Evolutionary conservation across 2,329 filamentous ascomycete species (phyloP), one percentile per base, ranked within the genome.

Genomic region (Fonsecaea erecta): DNA sequence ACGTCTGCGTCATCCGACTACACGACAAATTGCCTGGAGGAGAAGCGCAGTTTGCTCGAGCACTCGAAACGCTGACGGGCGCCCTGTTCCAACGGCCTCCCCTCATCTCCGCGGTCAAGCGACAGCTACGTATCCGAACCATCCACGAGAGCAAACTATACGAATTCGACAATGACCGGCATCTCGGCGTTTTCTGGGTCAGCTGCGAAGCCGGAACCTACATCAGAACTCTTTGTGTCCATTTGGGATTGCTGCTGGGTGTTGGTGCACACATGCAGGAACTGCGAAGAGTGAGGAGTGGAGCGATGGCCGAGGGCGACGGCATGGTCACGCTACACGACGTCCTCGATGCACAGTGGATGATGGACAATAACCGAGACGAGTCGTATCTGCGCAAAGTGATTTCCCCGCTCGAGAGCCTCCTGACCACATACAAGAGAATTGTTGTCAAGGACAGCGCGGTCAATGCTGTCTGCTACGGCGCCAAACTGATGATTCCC

Each of bases 251-350:
- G 66, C 75, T 90, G 65, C 81, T 90, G 34, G 88, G 94, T 77
- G 93, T 97, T 64, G 94, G 94, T 72, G 95, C 92, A 60, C 93
- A 98, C 83, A 98, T 98, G 94, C 94, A 98, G 83, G 94, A 98
- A 84, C 88, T 98, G 73, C 88, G 94, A 74, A 89, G 94, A 86
- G 94, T 98, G 58, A 87, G 94, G 76, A 92, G 88, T 80, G 94
- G 94, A 82, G 93, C 94, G 66, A 97, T 97, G 93, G 90, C 93
- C 77, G 94, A 98, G 86, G 85, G 88, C 70, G 89, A 92, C 77
- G 89, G 89, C 71, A 87, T 97, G 80, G 93, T 97, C 61, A 98
- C 95, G 30, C 85, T 99, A 43, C 95, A 99, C 80, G 92, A 96
- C 77, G 91, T 98, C 63, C 85, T 98, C 67, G 95, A 99, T 76